These are phyloP conservation scores for Colletotrichum sp. DNA, from an alignment of 2,329 filamentous ascomycete species.

Conservation along the genomic window DNA sequence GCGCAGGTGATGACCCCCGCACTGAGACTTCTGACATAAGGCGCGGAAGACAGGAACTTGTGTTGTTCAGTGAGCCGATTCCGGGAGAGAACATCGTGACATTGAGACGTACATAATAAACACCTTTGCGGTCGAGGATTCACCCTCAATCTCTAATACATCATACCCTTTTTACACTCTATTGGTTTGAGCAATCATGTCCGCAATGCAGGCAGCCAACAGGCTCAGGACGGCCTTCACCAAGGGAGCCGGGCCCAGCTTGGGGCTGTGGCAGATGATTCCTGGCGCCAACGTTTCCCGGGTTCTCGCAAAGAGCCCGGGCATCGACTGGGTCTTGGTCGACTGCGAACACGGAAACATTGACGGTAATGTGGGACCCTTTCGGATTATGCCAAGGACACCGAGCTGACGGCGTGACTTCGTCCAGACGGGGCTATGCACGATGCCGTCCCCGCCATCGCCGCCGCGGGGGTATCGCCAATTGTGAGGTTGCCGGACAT, in stretches of 20 bases:
- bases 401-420: not conserved
- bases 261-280: constrained; percentile 69
- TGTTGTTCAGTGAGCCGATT: not conserved
- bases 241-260: constrained; percentile 49
- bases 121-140: not conserved
- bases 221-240: constrained; percentile 54
- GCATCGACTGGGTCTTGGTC: constrained; percentile 70
- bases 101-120: not conserved
- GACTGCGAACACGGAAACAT: constrained; percentile 60
- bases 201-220: constrained; percentile 49
- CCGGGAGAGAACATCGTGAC: not conserved
- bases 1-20: not conserved
- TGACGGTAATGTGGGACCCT: constrained; percentile 47
- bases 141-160: not conserved
- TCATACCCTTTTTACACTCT: not conserved
- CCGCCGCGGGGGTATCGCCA: constrained; percentile 47
- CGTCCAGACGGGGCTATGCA: constrained; percentile 52
- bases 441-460: constrained; percentile 57
- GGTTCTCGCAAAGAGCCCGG: constrained; percentile 61
- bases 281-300: constrained; percentile 65
- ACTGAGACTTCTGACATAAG: not conserved
- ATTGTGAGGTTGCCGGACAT: constrained; percentile 60
- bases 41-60: not conserved
- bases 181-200: not conserved
- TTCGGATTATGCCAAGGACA: not conserved